These are phyloP conservation scores for Morella rubra DNA, from an alignment of 306 rosid genomes.

Conservation along the genomic window DNA sequence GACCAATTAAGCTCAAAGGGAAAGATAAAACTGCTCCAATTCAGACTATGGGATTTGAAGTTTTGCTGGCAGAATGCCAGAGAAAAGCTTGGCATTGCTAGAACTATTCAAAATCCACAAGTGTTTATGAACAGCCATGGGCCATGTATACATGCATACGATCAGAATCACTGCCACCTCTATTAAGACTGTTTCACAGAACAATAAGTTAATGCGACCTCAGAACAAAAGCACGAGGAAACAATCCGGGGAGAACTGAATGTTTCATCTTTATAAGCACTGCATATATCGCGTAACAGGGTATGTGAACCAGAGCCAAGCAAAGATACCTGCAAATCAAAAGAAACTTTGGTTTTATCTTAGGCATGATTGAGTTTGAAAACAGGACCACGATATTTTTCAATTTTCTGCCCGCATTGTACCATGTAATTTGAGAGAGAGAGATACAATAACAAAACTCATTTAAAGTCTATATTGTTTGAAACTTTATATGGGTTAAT, in stretches of 20 bases:
- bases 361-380: background rate
- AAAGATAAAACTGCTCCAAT: background rate
- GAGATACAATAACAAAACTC: no score
- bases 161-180: background rate
- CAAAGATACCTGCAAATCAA: conserved; percentile 58
- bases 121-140: background rate
- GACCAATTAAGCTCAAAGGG: background rate
- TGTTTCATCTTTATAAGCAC: conserved; percentile 55
- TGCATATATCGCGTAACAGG: conserved; percentile 62
- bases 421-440: no score
- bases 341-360: no score
- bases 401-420: no score
- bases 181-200: background rate
- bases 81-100: background rate
- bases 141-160: conserved; percentile 13
- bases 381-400: no score
- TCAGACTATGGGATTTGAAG: background rate
- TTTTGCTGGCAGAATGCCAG: background rate
- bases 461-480: no score
- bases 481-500: no score
- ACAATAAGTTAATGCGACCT: conserved; percentile 30
- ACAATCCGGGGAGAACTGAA: conserved; percentile 46
- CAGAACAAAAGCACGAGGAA: conserved; percentile 42
- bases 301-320: conserved; percentile 69
- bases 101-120: background rate